Conservation (phyloP, 164 flowering plant species). For the Hamamelis virginiana region DNA sequence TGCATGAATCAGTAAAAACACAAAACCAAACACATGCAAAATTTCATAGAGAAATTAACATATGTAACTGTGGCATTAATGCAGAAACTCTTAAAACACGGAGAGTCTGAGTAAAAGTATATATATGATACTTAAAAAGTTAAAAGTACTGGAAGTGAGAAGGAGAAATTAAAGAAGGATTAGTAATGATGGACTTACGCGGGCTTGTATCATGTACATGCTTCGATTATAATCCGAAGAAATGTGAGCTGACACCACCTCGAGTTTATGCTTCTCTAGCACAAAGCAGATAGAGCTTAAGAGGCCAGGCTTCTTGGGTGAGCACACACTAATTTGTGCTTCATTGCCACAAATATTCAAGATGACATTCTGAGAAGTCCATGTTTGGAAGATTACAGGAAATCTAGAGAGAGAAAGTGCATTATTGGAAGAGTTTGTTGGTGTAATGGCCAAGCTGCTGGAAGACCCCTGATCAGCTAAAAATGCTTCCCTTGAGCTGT, state of each 20-base stretch:
- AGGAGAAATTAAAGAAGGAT: not conserved
- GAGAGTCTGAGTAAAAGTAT: too few relatives aligned
- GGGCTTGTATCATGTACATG: conserved; percentile 76
- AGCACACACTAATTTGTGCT: conserved; percentile 71
- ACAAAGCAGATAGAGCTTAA: conserved; percentile 44
- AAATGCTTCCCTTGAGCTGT: conserved; percentile 51
- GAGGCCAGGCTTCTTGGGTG: conserved; percentile 53
- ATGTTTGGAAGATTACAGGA: conserved; percentile 54
- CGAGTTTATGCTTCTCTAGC: conserved; percentile 65
- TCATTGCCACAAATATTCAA: conserved; percentile 58
- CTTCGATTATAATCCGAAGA: conserved; percentile 43
- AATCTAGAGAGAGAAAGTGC: conserved; percentile 10
- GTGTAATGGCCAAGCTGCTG: conserved; percentile 8
- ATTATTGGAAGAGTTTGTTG: conserved; percentile 8
- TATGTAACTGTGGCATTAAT: too few relatives aligned
- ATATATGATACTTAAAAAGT: too few relatives aligned
- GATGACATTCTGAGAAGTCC: conserved; percentile 70
- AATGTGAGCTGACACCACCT: conserved; percentile 61
- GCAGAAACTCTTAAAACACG: too few relatives aligned
- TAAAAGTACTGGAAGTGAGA: conserved; percentile 1
- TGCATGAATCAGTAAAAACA: too few relatives aligned
- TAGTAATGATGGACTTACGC: conserved; percentile 56
- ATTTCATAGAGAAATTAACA: too few relatives aligned
- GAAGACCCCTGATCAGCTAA: conserved; percentile 59
- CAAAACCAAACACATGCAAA: too few relatives aligned